Conservation (phyloP, 2,329 filamentous ascomycete genomes). For the Coniochaeta hoffmannii region DNA sequence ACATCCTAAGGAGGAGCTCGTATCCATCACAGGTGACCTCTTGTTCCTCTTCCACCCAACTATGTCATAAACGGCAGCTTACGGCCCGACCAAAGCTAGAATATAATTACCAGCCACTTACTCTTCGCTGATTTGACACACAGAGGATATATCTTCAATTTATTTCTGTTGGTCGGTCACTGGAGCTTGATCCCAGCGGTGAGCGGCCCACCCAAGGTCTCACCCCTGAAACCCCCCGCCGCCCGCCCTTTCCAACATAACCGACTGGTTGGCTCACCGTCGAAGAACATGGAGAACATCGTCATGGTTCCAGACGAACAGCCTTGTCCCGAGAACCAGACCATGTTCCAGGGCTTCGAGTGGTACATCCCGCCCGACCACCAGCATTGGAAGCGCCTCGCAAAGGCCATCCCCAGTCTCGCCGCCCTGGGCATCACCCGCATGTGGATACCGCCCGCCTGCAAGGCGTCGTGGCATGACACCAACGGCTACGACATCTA, state of each 20-base stretch:
- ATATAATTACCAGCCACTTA: no score
- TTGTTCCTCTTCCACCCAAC: no score
- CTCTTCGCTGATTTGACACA: no score
- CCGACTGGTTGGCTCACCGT: neutral
- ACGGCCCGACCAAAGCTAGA: no score
- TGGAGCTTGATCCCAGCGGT: no score
- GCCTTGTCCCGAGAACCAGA: conserved; percentile 27
- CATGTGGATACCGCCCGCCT: conserved; percentile 64
- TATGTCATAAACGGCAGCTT: no score
- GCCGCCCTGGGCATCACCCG: conserved; percentile 53
- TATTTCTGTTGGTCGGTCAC: no score
- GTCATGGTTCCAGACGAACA: conserved; percentile 4
- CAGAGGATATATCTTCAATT: no score
- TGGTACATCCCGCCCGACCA: conserved; percentile 60
- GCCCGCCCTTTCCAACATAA: neutral
- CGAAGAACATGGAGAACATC: conserved; percentile 5
- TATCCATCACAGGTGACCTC: no score
- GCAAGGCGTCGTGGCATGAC: conserved; percentile 54
- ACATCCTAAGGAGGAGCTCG: no score
- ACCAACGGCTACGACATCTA: conserved; percentile 66
- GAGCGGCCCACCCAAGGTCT: neutral
- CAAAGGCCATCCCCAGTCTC: conserved; percentile 41
- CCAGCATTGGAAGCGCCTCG: conserved; percentile 54
- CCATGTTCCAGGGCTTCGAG: conserved; percentile 64
- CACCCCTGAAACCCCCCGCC: neutral